Evolutionary conservation across 163 green algal species (phyloP).

Genomic region (Chlorella variabilis): DNA sequence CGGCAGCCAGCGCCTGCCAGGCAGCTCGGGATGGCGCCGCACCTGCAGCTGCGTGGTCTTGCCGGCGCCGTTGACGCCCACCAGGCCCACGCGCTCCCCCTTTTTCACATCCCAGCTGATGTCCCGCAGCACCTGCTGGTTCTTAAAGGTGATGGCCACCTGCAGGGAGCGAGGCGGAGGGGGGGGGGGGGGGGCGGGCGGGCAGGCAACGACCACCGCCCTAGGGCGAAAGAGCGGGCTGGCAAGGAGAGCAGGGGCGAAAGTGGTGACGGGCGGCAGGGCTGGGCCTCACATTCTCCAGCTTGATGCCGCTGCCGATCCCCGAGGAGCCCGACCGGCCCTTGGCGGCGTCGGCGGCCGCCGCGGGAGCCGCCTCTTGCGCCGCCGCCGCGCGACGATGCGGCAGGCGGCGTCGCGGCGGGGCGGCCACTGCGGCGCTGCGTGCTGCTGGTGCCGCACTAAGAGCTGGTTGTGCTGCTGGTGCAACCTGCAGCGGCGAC

Average conservation of each 20-base stretch:
- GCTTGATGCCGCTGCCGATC: slow-evolving; percentile 64
- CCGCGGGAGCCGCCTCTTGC: background rate
- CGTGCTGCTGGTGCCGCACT: slow-evolving; percentile 28
- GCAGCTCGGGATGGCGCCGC: too few species aligned
- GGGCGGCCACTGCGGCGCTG: background rate
- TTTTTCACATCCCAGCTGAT: slow-evolving; percentile 97
- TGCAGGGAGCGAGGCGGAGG: slow-evolving; percentile 47
- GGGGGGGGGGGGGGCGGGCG: too few species aligned
- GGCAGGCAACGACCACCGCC: too few species aligned
- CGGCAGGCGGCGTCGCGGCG: slow-evolving; percentile 2
- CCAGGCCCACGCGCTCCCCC: slow-evolving; percentile 95
- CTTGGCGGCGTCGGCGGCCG: background rate
- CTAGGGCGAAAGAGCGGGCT: too few species aligned
- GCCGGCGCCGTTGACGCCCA: slow-evolving; percentile 97
- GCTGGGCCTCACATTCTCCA: slow-evolving; percentile 60
- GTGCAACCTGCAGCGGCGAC: slow-evolving; percentile 8
- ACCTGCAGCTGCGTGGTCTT: slow-evolving; percentile 98
- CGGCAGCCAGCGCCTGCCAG: too few species aligned
- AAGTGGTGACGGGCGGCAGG: too few species aligned
- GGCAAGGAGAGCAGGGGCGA: too few species aligned
- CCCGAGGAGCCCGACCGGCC: slow-evolving; percentile 33
- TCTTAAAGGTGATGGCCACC: slow-evolving; percentile 96
- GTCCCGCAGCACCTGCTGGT: slow-evolving; percentile 91
- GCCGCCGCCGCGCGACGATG: slow-evolving; percentile 22
- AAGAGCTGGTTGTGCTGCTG: background rate